Evolutionary conservation across 2,329 filamentous ascomycete genomes (phyloP).

Genomic region (Elsinoe batatas): DNA sequence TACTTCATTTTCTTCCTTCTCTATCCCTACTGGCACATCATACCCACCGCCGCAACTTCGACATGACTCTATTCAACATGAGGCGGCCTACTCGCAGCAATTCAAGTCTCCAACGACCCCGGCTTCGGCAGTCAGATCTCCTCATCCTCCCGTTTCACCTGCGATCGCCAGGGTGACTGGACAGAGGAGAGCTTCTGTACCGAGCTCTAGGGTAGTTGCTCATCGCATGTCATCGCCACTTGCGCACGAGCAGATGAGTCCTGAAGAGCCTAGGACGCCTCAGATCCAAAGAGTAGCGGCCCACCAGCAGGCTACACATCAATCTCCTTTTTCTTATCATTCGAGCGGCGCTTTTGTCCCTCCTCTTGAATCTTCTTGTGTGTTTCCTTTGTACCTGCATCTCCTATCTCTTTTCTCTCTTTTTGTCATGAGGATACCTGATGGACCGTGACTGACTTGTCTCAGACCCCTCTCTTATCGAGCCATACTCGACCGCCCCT

Average conservation of each 20-base stretch:
- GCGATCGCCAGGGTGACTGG: constrained; percentile 20
- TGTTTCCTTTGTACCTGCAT: constrained; percentile 26
- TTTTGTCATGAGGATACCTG: constrained; percentile 12
- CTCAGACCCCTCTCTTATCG: constrained; percentile 50
- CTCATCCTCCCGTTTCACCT: constrained; percentile 16
- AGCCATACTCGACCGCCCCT: constrained; percentile 37
- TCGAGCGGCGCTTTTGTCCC: constrained; percentile 27
- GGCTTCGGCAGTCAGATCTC: constrained; percentile 18
- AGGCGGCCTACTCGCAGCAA: constrained; percentile 8
- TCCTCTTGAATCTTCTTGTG: constrained; percentile 33
- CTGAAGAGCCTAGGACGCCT: constrained; percentile 14
- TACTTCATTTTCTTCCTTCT: constrained; percentile 19
- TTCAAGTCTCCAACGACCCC: constrained; percentile 23
- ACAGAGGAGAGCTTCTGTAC: constrained; percentile 14
- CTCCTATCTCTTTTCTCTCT: constrained; percentile 18
- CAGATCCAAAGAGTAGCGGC: constrained; percentile 5
- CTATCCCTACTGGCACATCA: constrained; percentile 5
- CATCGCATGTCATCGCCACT: constrained; percentile 15
- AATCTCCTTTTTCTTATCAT: constrained; percentile 28
- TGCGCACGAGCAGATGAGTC: constrained; percentile 11
- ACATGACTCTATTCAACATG: constrained; percentile 14
- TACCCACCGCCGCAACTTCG: constrained; percentile 33
- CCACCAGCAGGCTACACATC: constrained; percentile 3
- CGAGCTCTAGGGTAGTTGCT: constrained; percentile 6
- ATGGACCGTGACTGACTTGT: constrained; percentile 10